Evolutionary conservation across 176 grass and related monocot species (phyloP).

Genomic region (Stipa capillata): DNA sequence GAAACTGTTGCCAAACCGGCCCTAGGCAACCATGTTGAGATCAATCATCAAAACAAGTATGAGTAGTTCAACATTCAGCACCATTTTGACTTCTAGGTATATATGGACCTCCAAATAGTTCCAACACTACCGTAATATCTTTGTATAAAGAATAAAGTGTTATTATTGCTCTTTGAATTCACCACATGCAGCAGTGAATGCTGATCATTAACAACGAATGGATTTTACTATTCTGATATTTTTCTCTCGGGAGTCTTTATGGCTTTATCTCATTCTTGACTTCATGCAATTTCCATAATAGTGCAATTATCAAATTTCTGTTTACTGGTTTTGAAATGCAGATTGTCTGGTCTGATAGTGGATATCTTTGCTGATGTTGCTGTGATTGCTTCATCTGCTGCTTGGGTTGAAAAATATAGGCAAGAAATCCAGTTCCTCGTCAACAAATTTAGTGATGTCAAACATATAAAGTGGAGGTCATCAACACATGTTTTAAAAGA

Average conservation of each 20-base stretch:
- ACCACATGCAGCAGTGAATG: neutral
- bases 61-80: neutral
- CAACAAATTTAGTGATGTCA: constrained; percentile 53
- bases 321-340: constrained; percentile 30
- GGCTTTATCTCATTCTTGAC: neutral
- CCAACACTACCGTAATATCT: neutral
- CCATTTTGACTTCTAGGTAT: neutral
- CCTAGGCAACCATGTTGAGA: neutral
- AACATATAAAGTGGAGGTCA: constrained; percentile 86
- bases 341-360: constrained; percentile 94
- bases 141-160: neutral
- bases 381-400: constrained; percentile 91
- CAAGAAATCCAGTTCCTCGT: constrained; percentile 78
- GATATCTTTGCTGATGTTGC: constrained; percentile 84
- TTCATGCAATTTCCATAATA: neutral
- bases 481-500: constrained; percentile 93
- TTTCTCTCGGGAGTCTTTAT: neutral
- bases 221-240: no score
- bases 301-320: neutral
- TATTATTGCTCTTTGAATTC: neutral
- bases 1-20: no score
- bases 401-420: constrained; percentile 98
- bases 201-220: neutral
- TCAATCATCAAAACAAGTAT: neutral
- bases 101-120: neutral